A percentile compares a stretch with the other conserved stretches of the same genome.
Conservation (phyloP, 2,329 filamentous ascomycete species). For the Nigrospora sphaerica region DNA sequence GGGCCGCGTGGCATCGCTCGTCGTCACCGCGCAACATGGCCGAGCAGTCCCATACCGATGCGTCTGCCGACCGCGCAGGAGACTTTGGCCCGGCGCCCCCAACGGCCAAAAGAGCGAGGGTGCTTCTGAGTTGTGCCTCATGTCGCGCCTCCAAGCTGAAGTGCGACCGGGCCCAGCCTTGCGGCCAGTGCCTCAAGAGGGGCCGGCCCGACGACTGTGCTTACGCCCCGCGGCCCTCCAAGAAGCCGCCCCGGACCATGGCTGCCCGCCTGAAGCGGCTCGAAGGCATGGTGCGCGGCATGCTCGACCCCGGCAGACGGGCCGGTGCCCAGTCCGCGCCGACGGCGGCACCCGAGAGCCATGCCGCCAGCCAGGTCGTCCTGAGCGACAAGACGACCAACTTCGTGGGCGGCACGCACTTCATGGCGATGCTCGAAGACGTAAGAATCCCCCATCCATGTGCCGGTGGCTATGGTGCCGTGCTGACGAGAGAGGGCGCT, state of each 20-base stretch:
- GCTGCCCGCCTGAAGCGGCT: slow-evolving; percentile 46
- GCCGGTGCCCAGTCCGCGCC: neutral
- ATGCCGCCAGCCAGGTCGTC: slow-evolving; percentile 33
- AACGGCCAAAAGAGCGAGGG: slow-evolving; percentile 34
- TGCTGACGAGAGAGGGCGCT: slow-evolving; percentile 5
- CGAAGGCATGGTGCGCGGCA: slow-evolving; percentile 49
- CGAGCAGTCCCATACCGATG: too few relatives aligned
- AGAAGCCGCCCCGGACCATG: slow-evolving; percentile 40
- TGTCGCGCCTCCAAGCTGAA: slow-evolving; percentile 50
- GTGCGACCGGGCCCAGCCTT: slow-evolving; percentile 46
- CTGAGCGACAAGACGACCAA: slow-evolving; percentile 34
- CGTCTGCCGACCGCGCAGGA: too few relatives aligned
- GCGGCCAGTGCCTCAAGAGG: slow-evolving; percentile 45
- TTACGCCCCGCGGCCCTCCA: slow-evolving; percentile 40
- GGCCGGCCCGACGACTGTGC: slow-evolving; percentile 35
- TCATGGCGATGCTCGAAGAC: slow-evolving; percentile 53
- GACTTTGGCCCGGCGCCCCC: neutral
- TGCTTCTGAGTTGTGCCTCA: slow-evolving; percentile 44
- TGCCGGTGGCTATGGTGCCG: neutral
- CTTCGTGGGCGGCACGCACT: slow-evolving; percentile 53
- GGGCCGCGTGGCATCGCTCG: too few relatives aligned
- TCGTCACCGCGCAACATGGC: too few relatives aligned
- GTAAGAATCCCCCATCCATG: slow-evolving; percentile 28
- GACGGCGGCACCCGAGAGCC: neutral
- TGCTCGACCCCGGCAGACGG: slow-evolving; percentile 37